These are phyloP conservation scores for Colletotrichum lupini DNA, from an alignment of 2,329 filamentous ascomycete species.

Conservation along the genomic window DNA sequence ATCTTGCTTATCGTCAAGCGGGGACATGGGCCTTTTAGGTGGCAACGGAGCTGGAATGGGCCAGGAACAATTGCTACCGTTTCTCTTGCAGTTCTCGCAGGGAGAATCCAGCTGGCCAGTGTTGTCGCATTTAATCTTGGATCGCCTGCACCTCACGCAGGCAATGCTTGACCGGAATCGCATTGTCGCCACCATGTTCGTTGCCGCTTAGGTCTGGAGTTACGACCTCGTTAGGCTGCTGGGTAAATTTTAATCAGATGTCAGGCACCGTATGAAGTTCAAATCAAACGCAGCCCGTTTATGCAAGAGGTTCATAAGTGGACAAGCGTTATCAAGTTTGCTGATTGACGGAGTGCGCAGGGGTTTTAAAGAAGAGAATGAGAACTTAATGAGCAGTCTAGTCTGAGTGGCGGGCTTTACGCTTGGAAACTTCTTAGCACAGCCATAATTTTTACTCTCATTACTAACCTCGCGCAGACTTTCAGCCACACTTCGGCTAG, in stretches of 20 bases:
- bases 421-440: no score
- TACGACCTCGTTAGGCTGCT: neutral
- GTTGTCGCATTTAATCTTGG: constrained; percentile 90
- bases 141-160: constrained; percentile 78
- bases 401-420: no score
- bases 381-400: no score
- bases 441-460: no score
- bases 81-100: constrained; percentile 81
- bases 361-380: no score
- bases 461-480: no score
- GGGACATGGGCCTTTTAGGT: constrained; percentile 55
- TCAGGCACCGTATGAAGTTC: neutral
- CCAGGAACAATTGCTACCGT: constrained; percentile 78
- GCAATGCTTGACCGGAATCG: constrained; percentile 83
- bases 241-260: neutral
- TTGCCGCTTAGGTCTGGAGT: no score
- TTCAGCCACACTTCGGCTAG: no score
- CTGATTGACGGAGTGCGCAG: neutral
- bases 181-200: constrained; percentile 44
- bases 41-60: constrained; percentile 55
- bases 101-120: constrained; percentile 60
- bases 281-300: neutral
- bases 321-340: neutral
- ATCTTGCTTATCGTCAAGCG: constrained; percentile 44
- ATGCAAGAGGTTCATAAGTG: neutral